Evolutionary conservation across 2,329 filamentous ascomycete species (phyloP), one percentile per base, ranked within the genome.

Genomic region (Arthrobotrys musiformis): DNA sequence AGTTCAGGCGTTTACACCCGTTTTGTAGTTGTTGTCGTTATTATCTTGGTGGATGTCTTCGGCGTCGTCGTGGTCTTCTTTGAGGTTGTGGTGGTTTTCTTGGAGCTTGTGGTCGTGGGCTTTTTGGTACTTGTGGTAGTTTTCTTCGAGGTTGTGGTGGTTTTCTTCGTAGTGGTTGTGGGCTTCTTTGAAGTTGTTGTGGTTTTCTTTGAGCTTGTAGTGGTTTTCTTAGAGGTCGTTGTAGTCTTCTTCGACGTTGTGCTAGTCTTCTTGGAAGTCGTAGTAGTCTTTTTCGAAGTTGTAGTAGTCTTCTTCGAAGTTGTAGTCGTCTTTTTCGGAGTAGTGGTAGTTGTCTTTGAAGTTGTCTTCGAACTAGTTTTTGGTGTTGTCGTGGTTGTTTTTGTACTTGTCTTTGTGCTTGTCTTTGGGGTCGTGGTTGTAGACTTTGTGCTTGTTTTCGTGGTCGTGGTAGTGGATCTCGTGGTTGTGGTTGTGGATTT

Each of bases 401-500:
- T 52, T 5, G 46, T 19, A 37, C 46, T 30, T 44, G 50, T 67
- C 13, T 35, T 54, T 0, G 61, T 35, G 2, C 24, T 46, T 46
- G 58, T 33, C 24, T n/a, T 26, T 30, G 58, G 1, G 30, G 28
- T 40, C 17, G 42, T 61, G 9, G 44, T 26, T 11, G 15, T 48
- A 19, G 42, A 28, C n/a, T 60, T 60, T 26, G 48, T 11, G 44
- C 22, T 42, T 28, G 61, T 66, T 11, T 42, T 58, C 2, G 30
- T 11, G 3, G 46, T 50, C 5, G 46, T 50, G 6, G 24, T 13
- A 5, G 40, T 48, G 1, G 58, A 19, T 33, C 48, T 63, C 11
- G 17, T 28, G 15, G 61, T 66, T 11, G 61, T 58, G 22, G 58
- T 44, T 22, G 60, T 48, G 48, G 24, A 44, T 28, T 60, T 60